Evolutionary conservation across 2,329 filamentous ascomycete species (phyloP).

Genomic region (Calonectria naviculata): DNA sequence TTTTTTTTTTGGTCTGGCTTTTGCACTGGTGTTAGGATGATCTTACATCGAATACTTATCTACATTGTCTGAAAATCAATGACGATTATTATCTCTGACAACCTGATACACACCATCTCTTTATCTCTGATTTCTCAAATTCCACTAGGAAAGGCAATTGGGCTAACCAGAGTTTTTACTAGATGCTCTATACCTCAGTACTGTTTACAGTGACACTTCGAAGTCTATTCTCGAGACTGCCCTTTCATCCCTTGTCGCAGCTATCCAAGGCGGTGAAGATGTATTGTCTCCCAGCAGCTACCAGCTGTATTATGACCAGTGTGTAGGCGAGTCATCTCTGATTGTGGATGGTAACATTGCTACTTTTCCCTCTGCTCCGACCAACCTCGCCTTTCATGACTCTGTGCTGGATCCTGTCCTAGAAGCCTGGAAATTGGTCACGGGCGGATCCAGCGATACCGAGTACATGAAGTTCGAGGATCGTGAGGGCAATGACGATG

Average conservation of each 20-base stretch:
- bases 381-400: slow-evolving; percentile 82
- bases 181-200: slow-evolving; percentile 52
- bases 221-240: slow-evolving; percentile 52
- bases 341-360: slow-evolving; percentile 57
- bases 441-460: slow-evolving; percentile 57
- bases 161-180: slow-evolving; percentile 45
- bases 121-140: slow-evolving; percentile 20
- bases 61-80: slow-evolving; percentile 99
- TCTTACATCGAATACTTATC: slow-evolving; percentile 93
- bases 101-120: slow-evolving; percentile 73
- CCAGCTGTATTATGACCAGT: slow-evolving; percentile 67
- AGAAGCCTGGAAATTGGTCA: slow-evolving; percentile 75
- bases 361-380: slow-evolving; percentile 66
- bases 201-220: slow-evolving; percentile 47
- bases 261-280: slow-evolving; percentile 42
- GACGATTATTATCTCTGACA: slow-evolving; percentile 91
- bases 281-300: slow-evolving; percentile 54
- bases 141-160: slow-evolving; percentile 26
- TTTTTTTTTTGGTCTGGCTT: slow-evolving; percentile 25
- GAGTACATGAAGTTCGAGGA: slow-evolving; percentile 85
- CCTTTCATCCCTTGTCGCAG: slow-evolving; percentile 53
- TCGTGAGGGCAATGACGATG: slow-evolving; percentile 72
- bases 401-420: slow-evolving; percentile 73
- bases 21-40: slow-evolving; percentile 81
- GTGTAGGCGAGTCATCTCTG: slow-evolving; percentile 40